phyloP scores from a whole-genome alignment of 192 early-diverging fungal genomes.

The Jimgerdemannia lactiflua region DNA sequence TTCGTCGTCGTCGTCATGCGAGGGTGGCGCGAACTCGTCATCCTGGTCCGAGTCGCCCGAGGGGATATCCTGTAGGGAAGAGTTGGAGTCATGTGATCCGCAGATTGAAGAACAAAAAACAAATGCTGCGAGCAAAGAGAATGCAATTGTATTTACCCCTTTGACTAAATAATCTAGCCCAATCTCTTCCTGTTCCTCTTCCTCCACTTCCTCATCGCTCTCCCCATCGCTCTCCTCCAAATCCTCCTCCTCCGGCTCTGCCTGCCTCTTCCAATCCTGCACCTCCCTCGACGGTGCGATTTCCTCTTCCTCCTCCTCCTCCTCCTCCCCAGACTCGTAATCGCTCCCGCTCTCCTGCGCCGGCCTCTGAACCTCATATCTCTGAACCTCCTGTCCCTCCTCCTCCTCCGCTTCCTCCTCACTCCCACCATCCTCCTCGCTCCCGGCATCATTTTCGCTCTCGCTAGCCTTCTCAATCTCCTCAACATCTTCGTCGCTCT shows the following conservation, averaged over 20 bases:
- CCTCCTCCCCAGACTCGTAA: background rate
- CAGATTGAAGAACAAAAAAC: background rate
- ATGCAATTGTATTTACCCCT: background rate
- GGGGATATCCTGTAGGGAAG: background rate
- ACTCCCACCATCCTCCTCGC: too few relatives aligned
- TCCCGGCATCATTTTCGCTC: too few relatives aligned
- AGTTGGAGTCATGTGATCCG: background rate
- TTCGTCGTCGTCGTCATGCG: background rate
- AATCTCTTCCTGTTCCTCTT: background rate
- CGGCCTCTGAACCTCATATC: too few relatives aligned
- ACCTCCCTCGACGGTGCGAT: constrained; percentile 10
- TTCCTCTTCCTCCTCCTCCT: background rate
- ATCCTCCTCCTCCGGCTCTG: background rate
- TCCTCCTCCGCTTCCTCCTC: background rate
- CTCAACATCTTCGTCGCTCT: constrained; percentile 16
- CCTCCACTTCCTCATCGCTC: constrained; percentile 2
- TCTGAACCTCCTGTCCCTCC: background rate
- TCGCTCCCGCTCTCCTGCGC: too few relatives aligned
- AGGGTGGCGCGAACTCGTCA: background rate
- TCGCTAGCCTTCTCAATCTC: constrained; percentile 5
- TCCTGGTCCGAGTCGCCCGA: background rate
- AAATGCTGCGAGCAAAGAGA: background rate
- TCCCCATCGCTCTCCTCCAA: background rate
- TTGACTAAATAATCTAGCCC: background rate
- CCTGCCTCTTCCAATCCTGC: constrained; percentile 7